Evolutionary conservation across 1,284 basidiomycete species (phyloP), one percentile per base, ranked within the genome.

Genomic region (Apiotrichum sp.): DNA sequence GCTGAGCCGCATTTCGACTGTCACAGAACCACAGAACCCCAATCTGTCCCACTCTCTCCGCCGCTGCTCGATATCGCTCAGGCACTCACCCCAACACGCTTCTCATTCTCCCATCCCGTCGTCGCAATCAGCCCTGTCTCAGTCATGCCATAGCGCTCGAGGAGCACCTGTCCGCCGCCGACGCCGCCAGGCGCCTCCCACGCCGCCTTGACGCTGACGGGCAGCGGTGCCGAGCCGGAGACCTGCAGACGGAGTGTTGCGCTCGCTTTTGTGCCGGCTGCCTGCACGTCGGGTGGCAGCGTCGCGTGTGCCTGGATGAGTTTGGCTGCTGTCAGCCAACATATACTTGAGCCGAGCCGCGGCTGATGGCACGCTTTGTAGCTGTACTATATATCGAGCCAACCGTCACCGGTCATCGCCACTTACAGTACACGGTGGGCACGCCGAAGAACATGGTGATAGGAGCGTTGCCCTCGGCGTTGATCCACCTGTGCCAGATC

Each of bases 61-160:
- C 22, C 22, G 22, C 22, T 22, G 22, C 22, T 22, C n/a, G 53
- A 34, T 5, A 5, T 1, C 16, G 6, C 5, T 10, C 44, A 11
- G 3, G 8, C 31, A 55, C 64, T 57, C 48, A 68, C 70, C 35
- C 65, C 65, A 13, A 73, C 60, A 16, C 73, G 56, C 44, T 67
- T 63, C 44, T 64, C 57, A 14, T 59, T 54, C 46, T 70, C 68
- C 62, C 72, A 68, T 5, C 73, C 72, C 31, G 68, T 70, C 4
- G 63, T 64, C 8, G 73, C 64, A 51, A 73, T 71, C 61, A 75
- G 68, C 0, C 71, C 70, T 38, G 71, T 74, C 60, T 75, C 73
- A 3, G 68, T 75, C 73, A 75, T 75, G 11, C 73, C 73, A 52
- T 75, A 74, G 40, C 72, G 62, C 56, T 73, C 71, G 4, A 75